These are phyloP conservation scores for Sporisorium iseilematis-ciliati DNA, from an alignment of 1,284 basidiomycete genomes.

Conservation along the genomic window DNA sequence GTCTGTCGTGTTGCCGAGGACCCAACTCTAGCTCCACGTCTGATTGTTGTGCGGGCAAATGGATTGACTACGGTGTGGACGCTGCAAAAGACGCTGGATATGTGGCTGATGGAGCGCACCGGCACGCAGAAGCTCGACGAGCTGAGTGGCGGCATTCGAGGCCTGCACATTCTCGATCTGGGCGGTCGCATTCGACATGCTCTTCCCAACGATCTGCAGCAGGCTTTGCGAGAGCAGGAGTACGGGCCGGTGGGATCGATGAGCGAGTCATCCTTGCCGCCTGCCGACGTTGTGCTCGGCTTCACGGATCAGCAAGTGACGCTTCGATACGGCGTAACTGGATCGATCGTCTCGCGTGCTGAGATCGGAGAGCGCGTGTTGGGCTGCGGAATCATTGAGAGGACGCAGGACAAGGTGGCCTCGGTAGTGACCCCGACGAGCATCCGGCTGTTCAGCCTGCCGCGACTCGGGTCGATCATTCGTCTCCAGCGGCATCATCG, in stretches of 20 bases:
- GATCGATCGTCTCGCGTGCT: slow-evolving; percentile 41
- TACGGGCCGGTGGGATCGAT: slow-evolving; percentile 16
- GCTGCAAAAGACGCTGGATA: slow-evolving; percentile 50
- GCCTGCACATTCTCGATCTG: slow-evolving; percentile 51
- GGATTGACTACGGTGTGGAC: slow-evolving; percentile 63
- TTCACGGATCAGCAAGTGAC: slow-evolving; percentile 39
- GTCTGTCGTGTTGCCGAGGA: slow-evolving; percentile 57
- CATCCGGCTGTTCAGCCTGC: slow-evolving; percentile 56
- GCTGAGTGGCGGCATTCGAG: slow-evolving; percentile 19
- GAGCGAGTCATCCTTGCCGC: slow-evolving; percentile 18
- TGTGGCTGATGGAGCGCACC: slow-evolving; percentile 58
- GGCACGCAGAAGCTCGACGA: slow-evolving; percentile 48
- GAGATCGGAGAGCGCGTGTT: slow-evolving; percentile 56
- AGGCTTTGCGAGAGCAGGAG: slow-evolving; percentile 50
- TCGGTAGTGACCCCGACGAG: slow-evolving; percentile 52
- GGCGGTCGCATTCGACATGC: slow-evolving; percentile 41
- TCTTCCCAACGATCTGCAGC: slow-evolving; percentile 53
- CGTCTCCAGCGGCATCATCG: slow-evolving; percentile 63
- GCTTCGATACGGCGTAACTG: slow-evolving; percentile 54
- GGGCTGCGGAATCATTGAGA: slow-evolving; percentile 52
- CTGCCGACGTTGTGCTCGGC: slow-evolving; percentile 38
- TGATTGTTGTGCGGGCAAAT: slow-evolving; percentile 56
- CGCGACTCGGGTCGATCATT: slow-evolving; percentile 50
- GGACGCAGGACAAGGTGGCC: slow-evolving; percentile 47
- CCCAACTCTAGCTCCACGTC: slow-evolving; percentile 54